phyloP scores from a whole-genome alignment of 805 yeast genomes.

The Saturnispora gosingensis region DNA sequence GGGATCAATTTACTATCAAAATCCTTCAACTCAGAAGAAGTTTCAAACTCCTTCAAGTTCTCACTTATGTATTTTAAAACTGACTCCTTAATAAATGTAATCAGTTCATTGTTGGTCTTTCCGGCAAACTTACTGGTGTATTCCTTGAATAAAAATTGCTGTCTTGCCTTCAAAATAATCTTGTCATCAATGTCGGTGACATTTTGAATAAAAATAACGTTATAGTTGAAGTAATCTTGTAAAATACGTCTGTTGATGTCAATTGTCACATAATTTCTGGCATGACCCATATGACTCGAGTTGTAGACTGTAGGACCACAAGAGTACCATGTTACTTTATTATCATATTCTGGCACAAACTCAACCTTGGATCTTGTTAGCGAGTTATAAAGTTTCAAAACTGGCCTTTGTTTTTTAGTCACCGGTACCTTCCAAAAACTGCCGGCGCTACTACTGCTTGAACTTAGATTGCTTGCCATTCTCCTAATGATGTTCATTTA shows the following conservation, averaged over 20 bases:
- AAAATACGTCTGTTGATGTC: constrained; percentile 87
- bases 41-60: constrained; percentile 40
- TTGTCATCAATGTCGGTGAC: constrained; percentile 99
- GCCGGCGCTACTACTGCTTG: background rate
- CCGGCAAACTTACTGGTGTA: constrained; percentile 31
- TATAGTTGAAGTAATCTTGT: constrained; percentile 86
- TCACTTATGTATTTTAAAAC: constrained; percentile 40
- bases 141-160: constrained; percentile 65
- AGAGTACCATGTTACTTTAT: constrained; percentile 83
- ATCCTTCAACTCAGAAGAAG: constrained; percentile 35
- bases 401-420: constrained; percentile 23
- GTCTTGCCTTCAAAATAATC: constrained; percentile 91
- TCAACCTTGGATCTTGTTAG: constrained; percentile 73
- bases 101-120: constrained; percentile 29
- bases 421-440: constrained; percentile 25
- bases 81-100: constrained; percentile 33
- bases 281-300: constrained; percentile 97
- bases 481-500: constrained; percentile 4
- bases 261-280: constrained; percentile 89
- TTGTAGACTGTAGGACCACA: constrained; percentile 99
- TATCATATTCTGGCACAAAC: constrained; percentile 59
- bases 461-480: constrained; percentile 1
- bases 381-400: constrained; percentile 67
- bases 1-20: constrained; percentile 11
- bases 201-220: constrained; percentile 82